Percentiles rank a stretch among this genome's conserved stretches.
These are phyloP conservation scores for Daldinia decipiens DNA, from an alignment of 495 filamentous ascomycete species.

Conservation along the genomic window DNA sequence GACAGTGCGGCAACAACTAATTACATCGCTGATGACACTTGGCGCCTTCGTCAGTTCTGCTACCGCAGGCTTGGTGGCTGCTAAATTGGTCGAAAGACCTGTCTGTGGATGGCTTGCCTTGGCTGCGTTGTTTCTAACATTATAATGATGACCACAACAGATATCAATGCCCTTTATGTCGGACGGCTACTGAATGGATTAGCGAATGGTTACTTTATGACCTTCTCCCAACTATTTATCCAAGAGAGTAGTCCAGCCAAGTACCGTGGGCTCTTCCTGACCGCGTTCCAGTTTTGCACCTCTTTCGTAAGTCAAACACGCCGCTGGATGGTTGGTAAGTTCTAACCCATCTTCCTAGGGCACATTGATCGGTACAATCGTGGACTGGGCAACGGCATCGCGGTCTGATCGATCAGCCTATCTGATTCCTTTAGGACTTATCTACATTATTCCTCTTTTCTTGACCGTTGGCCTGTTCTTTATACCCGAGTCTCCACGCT, in stretches of 20 bases:
- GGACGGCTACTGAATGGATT: slow-evolving; percentile 58
- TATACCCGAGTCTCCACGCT: slow-evolving; percentile 64
- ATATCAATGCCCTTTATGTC: slow-evolving; percentile 57
- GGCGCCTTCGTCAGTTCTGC: slow-evolving; percentile 60
- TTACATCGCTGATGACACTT: slow-evolving; percentile 60
- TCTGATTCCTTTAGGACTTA: slow-evolving; percentile 59
- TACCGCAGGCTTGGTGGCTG: slow-evolving; percentile 55
- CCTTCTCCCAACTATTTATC: slow-evolving; percentile 59
- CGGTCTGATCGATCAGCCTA: slow-evolving; percentile 55
- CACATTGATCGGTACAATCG: slow-evolving; percentile 61
- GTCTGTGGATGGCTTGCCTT: slow-evolving; percentile 53
- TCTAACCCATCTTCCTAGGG: slow-evolving; percentile 44
- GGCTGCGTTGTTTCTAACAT: slow-evolving; percentile 55
- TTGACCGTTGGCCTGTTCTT: slow-evolving; percentile 57
- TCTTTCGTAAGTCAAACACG: slow-evolving; percentile 41
- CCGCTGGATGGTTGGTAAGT: not conserved
- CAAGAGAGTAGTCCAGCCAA: slow-evolving; percentile 56
- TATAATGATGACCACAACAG: slow-evolving; percentile 60
- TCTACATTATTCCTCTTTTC: slow-evolving; percentile 60
- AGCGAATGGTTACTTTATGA: slow-evolving; percentile 59
- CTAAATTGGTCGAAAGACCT: slow-evolving; percentile 51
- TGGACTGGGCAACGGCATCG: slow-evolving; percentile 60
- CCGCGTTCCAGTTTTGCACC: slow-evolving; percentile 40
- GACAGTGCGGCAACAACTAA: slow-evolving; percentile 56
- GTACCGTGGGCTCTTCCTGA: slow-evolving; percentile 52